Evolutionary conservation across 495 filamentous ascomycete species (phyloP).

Genomic region (Friedmanniomyces simplex): DNA sequence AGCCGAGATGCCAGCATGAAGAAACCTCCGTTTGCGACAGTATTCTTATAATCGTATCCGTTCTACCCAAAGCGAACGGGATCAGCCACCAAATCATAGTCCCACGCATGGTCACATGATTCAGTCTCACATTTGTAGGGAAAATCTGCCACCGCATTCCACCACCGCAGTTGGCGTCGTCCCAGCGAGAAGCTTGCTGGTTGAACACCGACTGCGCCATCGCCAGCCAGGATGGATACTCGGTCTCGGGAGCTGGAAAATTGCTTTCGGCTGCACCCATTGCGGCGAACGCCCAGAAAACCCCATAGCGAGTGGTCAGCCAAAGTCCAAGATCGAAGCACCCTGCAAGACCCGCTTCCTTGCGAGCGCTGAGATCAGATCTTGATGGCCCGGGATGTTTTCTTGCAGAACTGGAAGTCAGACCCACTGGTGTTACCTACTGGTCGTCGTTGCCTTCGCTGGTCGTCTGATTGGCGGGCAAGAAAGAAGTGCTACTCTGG

Average conservation of each 20-base stretch:
- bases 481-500: constrained; percentile 35
- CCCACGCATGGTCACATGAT: too few species aligned
- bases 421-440: too few species aligned
- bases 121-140: constrained; percentile 60
- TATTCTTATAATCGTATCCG: too few species aligned
- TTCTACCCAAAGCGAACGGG: too few species aligned
- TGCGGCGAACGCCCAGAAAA: constrained; percentile 27
- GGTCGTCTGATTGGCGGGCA: constrained; percentile 36
- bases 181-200: constrained; percentile 46
- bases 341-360: too few species aligned
- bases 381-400: too few species aligned
- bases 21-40: constrained; percentile 71
- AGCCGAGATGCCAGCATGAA: constrained; percentile 69
- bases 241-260: constrained; percentile 14
- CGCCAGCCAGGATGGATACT: constrained; percentile 19
- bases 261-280: constrained; percentile 26
- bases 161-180: constrained; percentile 13
- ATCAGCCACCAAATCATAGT: too few species aligned
- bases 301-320: too few species aligned
- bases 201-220: constrained; percentile 27
- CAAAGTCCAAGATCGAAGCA: too few species aligned
- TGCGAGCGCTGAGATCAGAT: too few species aligned
- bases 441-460: constrained; percentile 46
- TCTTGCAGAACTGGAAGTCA: too few species aligned
- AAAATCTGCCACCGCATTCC: constrained; percentile 74